A percentile compares a stretch with the other conserved stretches of the same genome.
phyloP scores from a whole-genome alignment of 2,329 filamentous ascomycete genomes.

The Fusarium transvaalense region DNA sequence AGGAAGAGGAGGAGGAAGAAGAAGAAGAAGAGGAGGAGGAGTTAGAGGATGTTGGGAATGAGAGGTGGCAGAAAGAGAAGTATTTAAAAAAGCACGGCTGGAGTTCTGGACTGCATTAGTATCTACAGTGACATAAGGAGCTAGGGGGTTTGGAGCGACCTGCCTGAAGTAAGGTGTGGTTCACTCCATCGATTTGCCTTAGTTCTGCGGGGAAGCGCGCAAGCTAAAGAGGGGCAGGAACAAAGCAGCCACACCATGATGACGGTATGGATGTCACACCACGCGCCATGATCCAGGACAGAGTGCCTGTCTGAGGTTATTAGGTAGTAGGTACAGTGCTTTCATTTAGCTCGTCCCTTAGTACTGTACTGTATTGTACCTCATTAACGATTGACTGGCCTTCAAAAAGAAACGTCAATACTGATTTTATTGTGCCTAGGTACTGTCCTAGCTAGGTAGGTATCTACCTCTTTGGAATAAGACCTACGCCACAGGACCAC shows the following conservation, averaged over 20 bases:
- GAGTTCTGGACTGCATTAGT: too few relatives aligned
- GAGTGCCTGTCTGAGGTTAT: background rate
- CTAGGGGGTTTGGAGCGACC: background rate
- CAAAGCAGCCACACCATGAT: slow-evolving; percentile 30
- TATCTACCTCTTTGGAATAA: background rate
- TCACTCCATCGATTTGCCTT: slow-evolving; percentile 7
- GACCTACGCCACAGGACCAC: slow-evolving; percentile 9
- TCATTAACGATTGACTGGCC: background rate
- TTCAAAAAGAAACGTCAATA: background rate
- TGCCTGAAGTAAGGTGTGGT: slow-evolving; percentile 8
- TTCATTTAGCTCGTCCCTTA: background rate
- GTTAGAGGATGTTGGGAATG: background rate
- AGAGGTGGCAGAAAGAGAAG: slow-evolving; percentile 27
- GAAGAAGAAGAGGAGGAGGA: slow-evolving; percentile 13
- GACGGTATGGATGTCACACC: slow-evolving; percentile 39
- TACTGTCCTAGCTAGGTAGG: background rate
- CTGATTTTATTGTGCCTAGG: background rate
- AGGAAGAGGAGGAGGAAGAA: slow-evolving; percentile 1
- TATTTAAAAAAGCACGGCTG: slow-evolving; percentile 42
- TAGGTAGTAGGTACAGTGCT: background rate
- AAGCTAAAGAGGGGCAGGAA: slow-evolving; percentile 21
- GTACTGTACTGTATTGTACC: background rate
- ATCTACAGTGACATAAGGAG: slow-evolving; percentile 10
- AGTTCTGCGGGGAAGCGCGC: slow-evolving; percentile 42
- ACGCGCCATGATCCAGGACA: slow-evolving; percentile 13